Evolutionary conservation across 1,139 yeast species (phyloP).

Genomic region (Debaryomyces sp.): DNA sequence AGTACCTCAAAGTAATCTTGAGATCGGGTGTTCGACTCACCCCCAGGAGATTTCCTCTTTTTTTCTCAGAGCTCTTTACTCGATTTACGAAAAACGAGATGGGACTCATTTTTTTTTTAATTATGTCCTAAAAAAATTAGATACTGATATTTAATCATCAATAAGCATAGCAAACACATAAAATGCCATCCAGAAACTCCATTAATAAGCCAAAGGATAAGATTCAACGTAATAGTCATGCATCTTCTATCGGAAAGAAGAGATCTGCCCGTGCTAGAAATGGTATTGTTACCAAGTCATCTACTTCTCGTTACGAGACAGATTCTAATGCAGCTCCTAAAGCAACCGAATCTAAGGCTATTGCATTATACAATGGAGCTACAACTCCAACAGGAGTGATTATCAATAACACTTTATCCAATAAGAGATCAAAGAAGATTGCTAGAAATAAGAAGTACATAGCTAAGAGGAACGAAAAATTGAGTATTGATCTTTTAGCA

Average conservation of each 20-base stretch:
- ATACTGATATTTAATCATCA: neutral
- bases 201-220: conserved; percentile 78
- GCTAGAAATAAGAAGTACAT: conserved; percentile 78
- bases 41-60: conserved; percentile 66
- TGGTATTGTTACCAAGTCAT: conserved; percentile 46
- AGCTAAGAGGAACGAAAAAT: conserved; percentile 53
- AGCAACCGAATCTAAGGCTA: conserved; percentile 59
- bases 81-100: neutral
- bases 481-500: conserved; percentile 51
- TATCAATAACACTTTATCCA: conserved; percentile 67
- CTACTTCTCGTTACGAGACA: conserved; percentile 46
- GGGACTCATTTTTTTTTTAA: conserved; percentile 8
- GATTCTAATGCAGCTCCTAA: conserved; percentile 35
- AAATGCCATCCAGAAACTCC: conserved; percentile 79
- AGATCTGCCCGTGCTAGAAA: conserved; percentile 56
- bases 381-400: conserved; percentile 40
- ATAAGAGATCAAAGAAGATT: conserved; percentile 79
- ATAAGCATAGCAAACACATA: neutral
- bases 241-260: conserved; percentile 55
- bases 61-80: conserved; percentile 24
- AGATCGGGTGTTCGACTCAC: conserved; percentile 87
- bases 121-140: conserved; percentile 2
- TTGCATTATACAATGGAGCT: conserved; percentile 61
- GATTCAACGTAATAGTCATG: conserved; percentile 56
- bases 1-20: conserved; percentile 58